Evolutionary conservation across 2,329 filamentous ascomycete genomes (phyloP).

Genomic region (Monilinia vaccinii-corymbosi): DNA sequence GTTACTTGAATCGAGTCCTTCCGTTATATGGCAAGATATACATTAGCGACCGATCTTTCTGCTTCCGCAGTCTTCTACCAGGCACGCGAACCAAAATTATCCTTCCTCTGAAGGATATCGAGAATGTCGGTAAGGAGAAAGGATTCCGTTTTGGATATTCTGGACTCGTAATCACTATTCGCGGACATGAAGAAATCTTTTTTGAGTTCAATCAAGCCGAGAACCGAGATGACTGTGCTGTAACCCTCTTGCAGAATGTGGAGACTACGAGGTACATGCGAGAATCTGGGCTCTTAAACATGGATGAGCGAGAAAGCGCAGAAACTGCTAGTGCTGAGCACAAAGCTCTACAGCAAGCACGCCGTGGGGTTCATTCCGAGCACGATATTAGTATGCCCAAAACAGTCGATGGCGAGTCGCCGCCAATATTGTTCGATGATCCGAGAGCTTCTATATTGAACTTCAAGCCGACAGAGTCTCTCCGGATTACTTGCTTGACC

Average conservation of each 20-base stretch:
- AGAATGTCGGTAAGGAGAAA: slow-evolving; percentile 90
- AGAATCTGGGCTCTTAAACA: slow-evolving; percentile 58
- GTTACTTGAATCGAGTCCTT: slow-evolving; percentile 80
- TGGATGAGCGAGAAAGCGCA: slow-evolving; percentile 61
- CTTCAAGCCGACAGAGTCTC: slow-evolving; percentile 72
- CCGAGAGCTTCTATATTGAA: slow-evolving; percentile 79
- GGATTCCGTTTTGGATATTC: slow-evolving; percentile 89
- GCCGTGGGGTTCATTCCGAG: slow-evolving; percentile 43
- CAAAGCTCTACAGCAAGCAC: slow-evolving; percentile 67
- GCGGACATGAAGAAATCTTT: slow-evolving; percentile 90
- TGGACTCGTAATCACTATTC: slow-evolving; percentile 84
- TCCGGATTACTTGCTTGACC: slow-evolving; percentile 85
- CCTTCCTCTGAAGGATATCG: slow-evolving; percentile 79
- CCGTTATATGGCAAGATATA: slow-evolving; percentile 97
- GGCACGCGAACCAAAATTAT: slow-evolving; percentile 90
- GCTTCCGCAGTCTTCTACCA: slow-evolving; percentile 83
- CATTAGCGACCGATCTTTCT: slow-evolving; percentile 77
- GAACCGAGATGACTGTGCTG: slow-evolving; percentile 77
- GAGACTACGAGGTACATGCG: slow-evolving; percentile 63
- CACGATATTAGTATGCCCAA: slow-evolving; percentile 43
- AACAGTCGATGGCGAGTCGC: slow-evolving; percentile 45
- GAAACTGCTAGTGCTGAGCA: slow-evolving; percentile 73
- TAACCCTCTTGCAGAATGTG: slow-evolving; percentile 69
- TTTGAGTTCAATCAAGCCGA: slow-evolving; percentile 81
- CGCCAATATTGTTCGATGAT: slow-evolving; percentile 83